Evolutionary conservation across 331 rosid genomes (phyloP).

Genomic region (Quercus tomentella): DNA sequence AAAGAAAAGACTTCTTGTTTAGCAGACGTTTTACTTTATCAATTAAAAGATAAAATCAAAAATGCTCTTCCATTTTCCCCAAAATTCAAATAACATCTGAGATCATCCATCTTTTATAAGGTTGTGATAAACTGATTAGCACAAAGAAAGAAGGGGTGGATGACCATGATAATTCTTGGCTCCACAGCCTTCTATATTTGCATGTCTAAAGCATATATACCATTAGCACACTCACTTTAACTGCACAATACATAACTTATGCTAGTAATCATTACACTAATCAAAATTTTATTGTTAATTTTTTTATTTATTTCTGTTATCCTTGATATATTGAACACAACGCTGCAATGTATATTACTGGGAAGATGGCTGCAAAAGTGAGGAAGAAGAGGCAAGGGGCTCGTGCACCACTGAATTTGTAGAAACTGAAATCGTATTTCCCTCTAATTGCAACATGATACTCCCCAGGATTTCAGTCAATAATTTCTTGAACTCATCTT

Average conservation of each 20-base stretch:
- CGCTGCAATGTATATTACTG: slow-evolving; percentile 18
- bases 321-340: slow-evolving; percentile 6
- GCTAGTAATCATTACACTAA: slow-evolving; percentile 11
- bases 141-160: not conserved
- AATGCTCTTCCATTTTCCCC: not conserved
- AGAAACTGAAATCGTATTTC: slow-evolving; percentile 59
- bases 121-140: not conserved
- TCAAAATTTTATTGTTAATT: slow-evolving; percentile 14
- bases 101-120: not conserved
- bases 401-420: slow-evolving; percentile 84
- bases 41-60: not conserved
- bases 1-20: not conserved
- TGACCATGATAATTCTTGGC: not conserved
- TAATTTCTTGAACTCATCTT: slow-evolving; percentile 86
- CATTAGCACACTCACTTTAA: slow-evolving; percentile 3
- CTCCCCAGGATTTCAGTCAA: slow-evolving; percentile 58
- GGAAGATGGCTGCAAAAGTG: slow-evolving; percentile 56
- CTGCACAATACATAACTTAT: slow-evolving; percentile 13
- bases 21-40: not conserved
- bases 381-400: slow-evolving; percentile 64
- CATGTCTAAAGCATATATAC: not conserved
- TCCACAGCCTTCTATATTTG: slow-evolving; percentile 4
- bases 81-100: not conserved
- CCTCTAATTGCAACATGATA: slow-evolving; percentile 80
- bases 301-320: slow-evolving; percentile 5